Evolutionary conservation across 2,329 filamentous ascomycete genomes (phyloP).

Genomic region (Colletotrichum lupini): DNA sequence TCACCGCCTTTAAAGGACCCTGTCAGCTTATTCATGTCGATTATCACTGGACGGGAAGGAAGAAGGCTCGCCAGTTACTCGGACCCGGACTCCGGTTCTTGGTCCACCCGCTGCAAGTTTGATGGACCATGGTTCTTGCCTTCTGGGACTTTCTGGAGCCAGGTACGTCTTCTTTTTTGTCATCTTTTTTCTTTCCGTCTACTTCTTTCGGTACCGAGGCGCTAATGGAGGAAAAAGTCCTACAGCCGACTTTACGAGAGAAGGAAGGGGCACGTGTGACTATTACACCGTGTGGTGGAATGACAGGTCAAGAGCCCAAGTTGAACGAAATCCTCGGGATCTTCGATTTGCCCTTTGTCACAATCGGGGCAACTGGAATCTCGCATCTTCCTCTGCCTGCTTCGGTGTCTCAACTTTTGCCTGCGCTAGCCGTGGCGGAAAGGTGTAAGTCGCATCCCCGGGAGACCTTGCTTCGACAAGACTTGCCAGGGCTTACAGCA

Average conservation of each 20-base stretch:
- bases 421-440: conserved; percentile 2
- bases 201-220: neutral
- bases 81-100: conserved; percentile 22
- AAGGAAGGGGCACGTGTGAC: neutral
- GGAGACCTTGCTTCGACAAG: conserved; percentile 1
- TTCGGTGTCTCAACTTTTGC: neutral
- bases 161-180: neutral
- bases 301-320: conserved; percentile 24
- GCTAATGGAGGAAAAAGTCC: no score
- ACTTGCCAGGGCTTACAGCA: conserved; percentile 3
- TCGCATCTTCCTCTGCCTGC: neutral
- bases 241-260: neutral
- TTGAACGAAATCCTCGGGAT: neutral
- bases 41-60: conserved; percentile 20
- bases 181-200: neutral
- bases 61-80: conserved; percentile 11
- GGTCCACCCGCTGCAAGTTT: conserved; percentile 17
- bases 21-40: conserved; percentile 32
- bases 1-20: conserved; percentile 16
- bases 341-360: neutral
- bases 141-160: neutral
- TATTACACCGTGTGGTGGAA: conserved; percentile 4
- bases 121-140: neutral
- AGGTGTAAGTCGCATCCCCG: conserved; percentile 11
- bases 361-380: neutral